A percentile compares a stretch with the other conserved stretches of the same genome.
Conservation (phyloP, 2,329 filamentous ascomycete genomes). For the Alternaria solani region DNA sequence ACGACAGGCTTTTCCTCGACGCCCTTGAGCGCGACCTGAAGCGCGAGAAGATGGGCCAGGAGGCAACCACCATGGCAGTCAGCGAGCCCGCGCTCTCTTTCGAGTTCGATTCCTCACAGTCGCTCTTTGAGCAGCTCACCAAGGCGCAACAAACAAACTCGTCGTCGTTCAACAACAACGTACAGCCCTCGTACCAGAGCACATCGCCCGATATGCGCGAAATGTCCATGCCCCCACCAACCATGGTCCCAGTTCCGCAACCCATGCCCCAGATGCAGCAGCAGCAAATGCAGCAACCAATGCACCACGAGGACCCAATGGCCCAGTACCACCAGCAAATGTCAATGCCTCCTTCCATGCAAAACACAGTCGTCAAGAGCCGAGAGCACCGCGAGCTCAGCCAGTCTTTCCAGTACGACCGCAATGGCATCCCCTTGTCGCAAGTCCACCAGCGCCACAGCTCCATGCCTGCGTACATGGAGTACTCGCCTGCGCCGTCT, state of each 20-base stretch:
- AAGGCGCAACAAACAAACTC: slow-evolving; percentile 99
- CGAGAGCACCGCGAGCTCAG: slow-evolving; percentile 86
- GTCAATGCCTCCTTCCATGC: slow-evolving; percentile 75
- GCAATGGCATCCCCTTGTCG: slow-evolving; percentile 84
- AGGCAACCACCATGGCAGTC: slow-evolving; percentile 94
- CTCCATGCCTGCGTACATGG: slow-evolving; percentile 98
- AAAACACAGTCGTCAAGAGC: slow-evolving; percentile 77
- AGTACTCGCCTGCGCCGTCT: slow-evolving; percentile 97
- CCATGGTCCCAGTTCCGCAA: slow-evolving; percentile 70
- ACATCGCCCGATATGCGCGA: slow-evolving; percentile 89
- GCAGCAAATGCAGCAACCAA: slow-evolving; percentile 57
- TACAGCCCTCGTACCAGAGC: slow-evolving; percentile 74
- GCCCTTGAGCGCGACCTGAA: slow-evolving; percentile 96
- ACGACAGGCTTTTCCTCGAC: slow-evolving; percentile 96
- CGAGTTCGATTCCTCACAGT: slow-evolving; percentile 99
- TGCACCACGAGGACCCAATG: slow-evolving; percentile 71
- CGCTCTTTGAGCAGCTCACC: slow-evolving; percentile 98
- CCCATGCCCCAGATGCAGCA: slow-evolving; percentile 51
- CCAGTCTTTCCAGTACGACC: slow-evolving; percentile 81
- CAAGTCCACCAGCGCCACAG: slow-evolving; percentile 90
- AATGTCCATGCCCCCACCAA: slow-evolving; percentile 90
- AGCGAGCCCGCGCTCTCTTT: slow-evolving; percentile 97
- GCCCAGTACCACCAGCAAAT: slow-evolving; percentile 77
- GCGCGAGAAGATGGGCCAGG: slow-evolving; percentile 99
- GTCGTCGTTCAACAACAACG: slow-evolving; percentile 85